A percentile compares a stretch with the other conserved stretches of the same genome.
phyloP scores from a whole-genome alignment of 495 filamentous ascomycete genomes.

The Glutinoglossum americanum region DNA sequence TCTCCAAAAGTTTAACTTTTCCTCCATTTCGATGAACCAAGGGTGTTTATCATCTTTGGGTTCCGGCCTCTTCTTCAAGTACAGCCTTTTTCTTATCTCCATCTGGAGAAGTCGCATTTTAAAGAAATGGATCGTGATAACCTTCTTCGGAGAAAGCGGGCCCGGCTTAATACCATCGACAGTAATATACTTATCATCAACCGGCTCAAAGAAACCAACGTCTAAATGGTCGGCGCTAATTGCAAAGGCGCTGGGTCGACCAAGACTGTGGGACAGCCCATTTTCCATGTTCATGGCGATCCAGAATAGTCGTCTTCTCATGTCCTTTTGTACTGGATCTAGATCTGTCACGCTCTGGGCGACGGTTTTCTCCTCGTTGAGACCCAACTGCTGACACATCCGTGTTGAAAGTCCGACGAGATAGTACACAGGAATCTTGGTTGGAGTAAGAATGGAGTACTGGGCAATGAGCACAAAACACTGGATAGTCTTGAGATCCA shows the following conservation, averaged over 20 bases:
- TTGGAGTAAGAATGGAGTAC: conserved; percentile 82
- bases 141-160: conserved; percentile 50
- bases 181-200: conserved; percentile 63
- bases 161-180: conserved; percentile 50
- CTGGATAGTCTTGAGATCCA: conserved; percentile 76
- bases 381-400: conserved; percentile 66
- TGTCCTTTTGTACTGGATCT: conserved; percentile 57
- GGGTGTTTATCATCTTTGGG: conserved; percentile 56
- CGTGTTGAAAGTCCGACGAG: conserved; percentile 68
- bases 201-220: conserved; percentile 56
- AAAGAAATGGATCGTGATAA: conserved; percentile 76
- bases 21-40: conserved; percentile 66
- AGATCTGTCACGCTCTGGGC: conserved; percentile 9
- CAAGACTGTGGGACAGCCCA: conserved; percentile 67
- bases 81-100: conserved; percentile 65
- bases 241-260: conserved; percentile 62
- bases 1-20: conserved; percentile 56
- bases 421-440: conserved; percentile 75
- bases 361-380: conserved; percentile 72
- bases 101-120: conserved; percentile 76
- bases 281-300: conserved; percentile 66
- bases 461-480: conserved; percentile 71
- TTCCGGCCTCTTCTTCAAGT: conserved; percentile 51
- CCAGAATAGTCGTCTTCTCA: conserved; percentile 76
- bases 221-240: conserved; percentile 59